Percentiles rank a stretch among this genome's conserved stretches.
Evolutionary conservation across 352 stramenopile species (phyloP).

Genomic region (Globisporangium perplexum): DNA sequence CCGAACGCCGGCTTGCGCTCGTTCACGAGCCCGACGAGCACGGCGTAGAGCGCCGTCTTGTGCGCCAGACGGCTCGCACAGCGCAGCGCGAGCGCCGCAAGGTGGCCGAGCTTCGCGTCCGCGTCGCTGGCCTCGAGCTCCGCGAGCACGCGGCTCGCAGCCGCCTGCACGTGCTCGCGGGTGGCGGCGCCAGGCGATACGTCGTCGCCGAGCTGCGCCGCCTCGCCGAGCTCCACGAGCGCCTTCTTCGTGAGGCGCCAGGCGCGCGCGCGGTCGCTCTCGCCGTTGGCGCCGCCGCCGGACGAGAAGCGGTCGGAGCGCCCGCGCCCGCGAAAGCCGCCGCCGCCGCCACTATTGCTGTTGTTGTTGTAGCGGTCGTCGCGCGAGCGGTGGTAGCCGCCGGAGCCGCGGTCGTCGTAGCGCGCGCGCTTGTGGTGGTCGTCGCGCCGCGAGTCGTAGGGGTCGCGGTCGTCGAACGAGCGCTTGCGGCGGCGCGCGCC

Average conservation of each 20-base stretch:
- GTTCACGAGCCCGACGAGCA: constrained; percentile 65
- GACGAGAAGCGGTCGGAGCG: constrained; percentile 16
- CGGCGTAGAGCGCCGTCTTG: constrained; percentile 70
- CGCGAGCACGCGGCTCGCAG: constrained; percentile 29
- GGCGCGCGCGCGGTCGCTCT: constrained; percentile 60
- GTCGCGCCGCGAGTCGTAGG: constrained; percentile 15
- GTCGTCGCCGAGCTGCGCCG: constrained; percentile 23
- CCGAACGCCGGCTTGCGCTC: constrained; percentile 52
- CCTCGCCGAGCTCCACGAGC: constrained; percentile 62
- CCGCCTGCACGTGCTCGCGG: constrained; percentile 43
- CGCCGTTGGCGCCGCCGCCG: constrained; percentile 16
- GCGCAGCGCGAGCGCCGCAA: constrained; percentile 52
- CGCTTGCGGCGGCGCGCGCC: constrained; percentile 42
- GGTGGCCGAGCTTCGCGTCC: constrained; percentile 51
- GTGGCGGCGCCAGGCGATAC: constrained; percentile 19
- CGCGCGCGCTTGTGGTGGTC: constrained; percentile 54
- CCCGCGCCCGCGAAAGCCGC: constrained; percentile 13
- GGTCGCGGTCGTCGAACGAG: constrained; percentile 44
- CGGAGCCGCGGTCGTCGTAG: constrained; percentile 31
- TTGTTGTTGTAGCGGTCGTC: constrained; percentile 27
- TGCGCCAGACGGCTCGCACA: constrained; percentile 43
- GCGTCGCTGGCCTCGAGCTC: constrained; percentile 48
- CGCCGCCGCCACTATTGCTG: too few relatives aligned
- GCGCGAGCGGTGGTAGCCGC: constrained; percentile 20
- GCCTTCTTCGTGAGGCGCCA: constrained; percentile 76